A percentile compares a stretch with the other conserved stretches of the same genome.
These are phyloP conservation scores for Saccharomycopsis schoenii DNA, from an alignment of 805 yeast genomes.

Conservation along the genomic window DNA sequence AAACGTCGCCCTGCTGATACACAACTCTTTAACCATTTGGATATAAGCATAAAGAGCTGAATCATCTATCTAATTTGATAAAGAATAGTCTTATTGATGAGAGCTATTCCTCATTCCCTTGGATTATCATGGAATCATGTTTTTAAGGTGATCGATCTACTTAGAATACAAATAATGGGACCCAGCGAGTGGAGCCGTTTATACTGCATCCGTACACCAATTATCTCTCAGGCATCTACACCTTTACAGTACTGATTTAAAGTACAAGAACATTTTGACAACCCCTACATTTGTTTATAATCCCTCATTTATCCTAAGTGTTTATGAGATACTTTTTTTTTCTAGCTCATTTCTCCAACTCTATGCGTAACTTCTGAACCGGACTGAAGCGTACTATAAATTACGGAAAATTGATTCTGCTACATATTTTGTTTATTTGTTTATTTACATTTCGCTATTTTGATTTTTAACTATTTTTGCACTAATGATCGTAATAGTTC, in stretches of 20 bases:
- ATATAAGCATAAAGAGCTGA: too few species aligned
- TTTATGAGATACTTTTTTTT: neutral
- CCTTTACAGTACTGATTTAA: neutral
- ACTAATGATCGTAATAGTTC: neutral
- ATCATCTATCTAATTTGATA: too few species aligned
- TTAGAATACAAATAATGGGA: too few species aligned
- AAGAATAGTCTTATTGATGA: too few species aligned
- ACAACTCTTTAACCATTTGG: too few species aligned
- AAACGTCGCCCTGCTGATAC: too few species aligned
- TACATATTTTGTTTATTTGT: conserved; percentile 7
- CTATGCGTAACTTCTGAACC: neutral
- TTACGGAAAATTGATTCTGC: neutral
- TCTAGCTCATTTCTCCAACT: neutral
- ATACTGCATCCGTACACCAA: too few species aligned
- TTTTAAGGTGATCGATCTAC: too few species aligned
- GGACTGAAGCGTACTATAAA: neutral
- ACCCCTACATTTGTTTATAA: neutral
- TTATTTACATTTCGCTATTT: conserved; percentile 5
- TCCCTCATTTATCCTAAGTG: neutral
- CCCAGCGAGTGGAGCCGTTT: too few species aligned
- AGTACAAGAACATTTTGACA: neutral
- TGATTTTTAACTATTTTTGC: conserved; percentile 3
- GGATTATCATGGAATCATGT: too few species aligned
- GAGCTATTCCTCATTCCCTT: too few species aligned
- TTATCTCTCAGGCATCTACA: neutral